Conservation (phyloP, 371 early-diverging fungal species). For the Mortierella sp. region DNA sequence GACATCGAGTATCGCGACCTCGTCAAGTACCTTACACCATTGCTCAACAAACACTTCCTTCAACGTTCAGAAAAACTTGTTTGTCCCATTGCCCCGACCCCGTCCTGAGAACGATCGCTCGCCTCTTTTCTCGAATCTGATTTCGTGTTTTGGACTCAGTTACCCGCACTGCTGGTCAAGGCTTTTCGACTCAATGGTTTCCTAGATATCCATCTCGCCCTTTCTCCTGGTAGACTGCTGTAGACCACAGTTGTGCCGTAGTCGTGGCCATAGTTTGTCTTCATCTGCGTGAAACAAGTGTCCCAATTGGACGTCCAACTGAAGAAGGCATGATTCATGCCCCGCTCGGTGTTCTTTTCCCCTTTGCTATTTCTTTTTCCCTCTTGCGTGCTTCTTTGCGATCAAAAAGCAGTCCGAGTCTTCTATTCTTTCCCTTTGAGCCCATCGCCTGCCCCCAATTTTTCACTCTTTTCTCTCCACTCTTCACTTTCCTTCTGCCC, state of each 20-base stretch:
- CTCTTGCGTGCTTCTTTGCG: conserved; percentile 11
- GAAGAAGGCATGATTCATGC: neutral
- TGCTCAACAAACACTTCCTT: no score
- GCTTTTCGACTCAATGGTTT: neutral
- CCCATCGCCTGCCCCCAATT: conserved; percentile 5
- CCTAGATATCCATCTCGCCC: neutral
- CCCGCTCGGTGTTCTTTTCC: conserved; percentile 1
- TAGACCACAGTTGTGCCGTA: neutral
- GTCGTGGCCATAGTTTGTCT: neutral
- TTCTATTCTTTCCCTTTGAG: neutral
- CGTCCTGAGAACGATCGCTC: neutral
- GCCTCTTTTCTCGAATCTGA: neutral
- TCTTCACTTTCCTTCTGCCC: neutral
- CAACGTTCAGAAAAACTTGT: no score
- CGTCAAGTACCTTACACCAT: no score
- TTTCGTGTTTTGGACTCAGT: no score
- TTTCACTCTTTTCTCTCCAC: neutral
- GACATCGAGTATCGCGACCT: no score
- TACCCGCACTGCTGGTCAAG: no score
- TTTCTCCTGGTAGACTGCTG: neutral
- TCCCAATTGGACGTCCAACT: neutral
- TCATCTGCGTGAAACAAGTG: no score
- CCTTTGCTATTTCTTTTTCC: neutral
- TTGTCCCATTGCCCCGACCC: no score
- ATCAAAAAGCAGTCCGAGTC: conserved; percentile 13